A percentile compares a stretch with the other conserved stretches of the same genome.
Evolutionary conservation across 2,329 filamentous ascomycete genomes (phyloP).

Genomic region (Penicillium sp.): DNA sequence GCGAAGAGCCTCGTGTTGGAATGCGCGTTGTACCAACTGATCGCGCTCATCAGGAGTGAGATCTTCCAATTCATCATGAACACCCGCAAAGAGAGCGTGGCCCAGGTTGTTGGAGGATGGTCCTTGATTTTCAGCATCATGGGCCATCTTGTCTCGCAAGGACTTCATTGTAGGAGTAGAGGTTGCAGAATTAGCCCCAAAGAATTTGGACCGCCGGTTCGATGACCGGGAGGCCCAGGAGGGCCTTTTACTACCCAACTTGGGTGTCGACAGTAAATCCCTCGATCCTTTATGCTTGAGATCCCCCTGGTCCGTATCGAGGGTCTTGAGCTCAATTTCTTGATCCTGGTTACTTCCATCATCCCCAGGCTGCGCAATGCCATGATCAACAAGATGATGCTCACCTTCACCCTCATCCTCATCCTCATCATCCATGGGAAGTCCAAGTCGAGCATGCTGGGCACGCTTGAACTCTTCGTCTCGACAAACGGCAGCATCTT

Average conservation of each 20-base stretch:
- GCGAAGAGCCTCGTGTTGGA: constrained; percentile 84
- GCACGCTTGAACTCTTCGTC: constrained; percentile 84
- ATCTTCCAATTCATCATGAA: constrained; percentile 92
- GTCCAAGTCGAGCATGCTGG: constrained; percentile 68
- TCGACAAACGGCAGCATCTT: constrained; percentile 89
- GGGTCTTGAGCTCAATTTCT: constrained; percentile 49
- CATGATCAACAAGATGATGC: constrained; percentile 43
- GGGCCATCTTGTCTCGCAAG: constrained; percentile 37
- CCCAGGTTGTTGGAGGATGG: constrained; percentile 60
- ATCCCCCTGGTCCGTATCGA: constrained; percentile 29
- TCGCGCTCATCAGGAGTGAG: constrained; percentile 88
- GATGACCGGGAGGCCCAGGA: constrained; percentile 48
- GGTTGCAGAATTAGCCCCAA: constrained; percentile 35
- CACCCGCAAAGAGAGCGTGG: constrained; percentile 79
- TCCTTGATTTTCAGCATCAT: constrained; percentile 70
- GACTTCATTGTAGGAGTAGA: constrained; percentile 34
- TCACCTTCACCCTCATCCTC: constrained; percentile 43
- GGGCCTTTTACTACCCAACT: constrained; percentile 28
- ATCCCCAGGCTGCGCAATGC: constrained; percentile 47
- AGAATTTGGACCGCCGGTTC: constrained; percentile 43
- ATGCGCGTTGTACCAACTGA: constrained; percentile 78
- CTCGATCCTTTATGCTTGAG: constrained; percentile 14
- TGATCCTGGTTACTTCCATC: constrained; percentile 39
- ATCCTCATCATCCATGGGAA: constrained; percentile 56
- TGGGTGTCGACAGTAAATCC: constrained; percentile 19